Evolutionary conservation across 2,329 filamentous ascomycete species (phyloP).

Genomic region (Calonectria multiphialidica): DNA sequence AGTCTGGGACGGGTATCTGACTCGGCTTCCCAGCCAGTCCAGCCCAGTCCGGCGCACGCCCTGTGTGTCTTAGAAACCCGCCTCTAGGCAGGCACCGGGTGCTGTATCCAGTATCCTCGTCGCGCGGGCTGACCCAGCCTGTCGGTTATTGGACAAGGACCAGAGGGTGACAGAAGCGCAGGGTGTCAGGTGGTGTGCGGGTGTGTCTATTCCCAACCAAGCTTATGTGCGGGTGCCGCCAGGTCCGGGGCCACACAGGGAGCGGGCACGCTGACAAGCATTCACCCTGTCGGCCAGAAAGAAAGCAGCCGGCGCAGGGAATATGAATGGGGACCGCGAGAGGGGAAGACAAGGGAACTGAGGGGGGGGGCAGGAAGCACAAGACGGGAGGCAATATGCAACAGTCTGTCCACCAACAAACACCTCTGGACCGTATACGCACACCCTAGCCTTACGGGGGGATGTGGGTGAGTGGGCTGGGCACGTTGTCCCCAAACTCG

Average conservation of each 20-base stretch:
- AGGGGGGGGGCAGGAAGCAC: not conserved
- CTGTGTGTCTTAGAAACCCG: conserved; percentile 17
- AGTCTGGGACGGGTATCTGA: conserved; percentile 47
- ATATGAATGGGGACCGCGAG: not conserved
- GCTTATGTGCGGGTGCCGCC: conserved; percentile 4
- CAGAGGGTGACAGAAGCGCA: not conserved
- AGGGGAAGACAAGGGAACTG: not conserved
- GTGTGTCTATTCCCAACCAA: conserved; percentile 2
- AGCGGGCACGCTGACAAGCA: not conserved
- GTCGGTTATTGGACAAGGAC: conserved; percentile 18
- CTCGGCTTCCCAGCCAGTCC: conserved; percentile 39
- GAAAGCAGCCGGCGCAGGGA: conserved; percentile 5
- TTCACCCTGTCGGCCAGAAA: conserved; percentile 7
- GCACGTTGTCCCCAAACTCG: not conserved
- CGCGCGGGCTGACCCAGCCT: conserved; percentile 16
- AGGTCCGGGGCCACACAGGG: conserved; percentile 11
- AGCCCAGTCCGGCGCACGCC: conserved; percentile 31
- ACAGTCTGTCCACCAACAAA: conserved; percentile 13
- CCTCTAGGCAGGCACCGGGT: conserved; percentile 14
- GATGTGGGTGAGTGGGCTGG: not conserved
- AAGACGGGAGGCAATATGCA: conserved; percentile 10
- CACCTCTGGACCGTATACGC: not conserved
- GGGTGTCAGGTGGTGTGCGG: not conserved
- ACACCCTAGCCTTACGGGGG: conserved; percentile 7
- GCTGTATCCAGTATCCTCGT: conserved; percentile 10